A percentile compares a stretch with the other conserved stretches of the same genome.
phyloP scores from a whole-genome alignment of 495 filamentous ascomycete species.

The Tetracladium setigerum region DNA sequence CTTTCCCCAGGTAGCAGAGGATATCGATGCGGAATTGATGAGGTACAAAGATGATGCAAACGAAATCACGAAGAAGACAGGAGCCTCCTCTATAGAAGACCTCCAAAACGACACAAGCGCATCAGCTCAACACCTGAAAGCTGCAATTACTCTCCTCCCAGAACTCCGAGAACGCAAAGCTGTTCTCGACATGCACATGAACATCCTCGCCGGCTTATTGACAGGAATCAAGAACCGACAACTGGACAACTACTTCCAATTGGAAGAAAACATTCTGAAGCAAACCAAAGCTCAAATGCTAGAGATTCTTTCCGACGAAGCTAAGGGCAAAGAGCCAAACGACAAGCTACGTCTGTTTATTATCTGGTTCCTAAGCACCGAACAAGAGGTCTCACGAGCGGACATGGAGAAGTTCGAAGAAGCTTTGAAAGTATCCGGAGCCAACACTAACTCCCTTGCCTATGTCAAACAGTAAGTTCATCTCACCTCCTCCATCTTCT shows the following conservation, averaged over 20 bases:
- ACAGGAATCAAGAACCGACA: conserved; percentile 91
- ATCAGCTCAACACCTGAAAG: conserved; percentile 90
- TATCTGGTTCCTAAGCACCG: conserved; percentile 96
- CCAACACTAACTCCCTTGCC: conserved; percentile 64
- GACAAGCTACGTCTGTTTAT: conserved; percentile 93
- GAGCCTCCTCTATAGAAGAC: conserved; percentile 87
- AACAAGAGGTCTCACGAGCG: conserved; percentile 71
- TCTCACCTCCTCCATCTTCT: not conserved
- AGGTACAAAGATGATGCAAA: conserved; percentile 94
- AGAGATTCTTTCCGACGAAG: conserved; percentile 72
- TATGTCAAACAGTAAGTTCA: conserved; percentile 71
- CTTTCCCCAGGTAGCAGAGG: conserved; percentile 94
- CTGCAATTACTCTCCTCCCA: conserved; percentile 85
- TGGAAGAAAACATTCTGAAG: conserved; percentile 90
- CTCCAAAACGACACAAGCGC: conserved; percentile 82
- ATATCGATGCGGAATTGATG: conserved; percentile 86
- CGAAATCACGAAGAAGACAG: conserved; percentile 91
- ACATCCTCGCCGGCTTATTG: conserved; percentile 79
- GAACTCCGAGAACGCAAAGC: conserved; percentile 90
- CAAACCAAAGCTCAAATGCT: conserved; percentile 86
- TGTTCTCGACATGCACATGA: conserved; percentile 97
- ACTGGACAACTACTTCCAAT: conserved; percentile 91
- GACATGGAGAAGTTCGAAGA: conserved; percentile 88
- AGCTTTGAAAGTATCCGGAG: conserved; percentile 66
- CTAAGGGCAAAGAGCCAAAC: conserved; percentile 73